phyloP scores from a whole-genome alignment of 805 yeast genomes.

The Torulaspora quercuum region DNA sequence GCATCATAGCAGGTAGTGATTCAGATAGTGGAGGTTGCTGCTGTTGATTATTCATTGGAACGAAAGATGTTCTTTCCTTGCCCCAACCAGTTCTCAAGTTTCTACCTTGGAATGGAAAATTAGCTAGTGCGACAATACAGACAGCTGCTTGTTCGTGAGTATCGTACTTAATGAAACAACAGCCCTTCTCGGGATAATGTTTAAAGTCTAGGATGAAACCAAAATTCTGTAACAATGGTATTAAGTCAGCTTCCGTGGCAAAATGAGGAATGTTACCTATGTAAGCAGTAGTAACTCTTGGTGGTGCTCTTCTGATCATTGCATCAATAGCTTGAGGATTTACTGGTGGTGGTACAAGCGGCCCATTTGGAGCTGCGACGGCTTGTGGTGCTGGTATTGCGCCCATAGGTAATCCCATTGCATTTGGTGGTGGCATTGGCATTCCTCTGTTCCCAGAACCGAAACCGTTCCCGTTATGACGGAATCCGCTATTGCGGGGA shows the following conservation, averaged over 20 bases:
- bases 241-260: slow-evolving; percentile 67
- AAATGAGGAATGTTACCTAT: slow-evolving; percentile 80
- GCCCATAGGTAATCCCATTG: slow-evolving; percentile 27
- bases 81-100: slow-evolving; percentile 88
- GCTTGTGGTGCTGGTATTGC: slow-evolving; percentile 25
- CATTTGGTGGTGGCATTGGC: slow-evolving; percentile 24
- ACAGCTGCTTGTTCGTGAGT: slow-evolving; percentile 85
- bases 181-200: slow-evolving; percentile 74
- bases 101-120: slow-evolving; percentile 66
- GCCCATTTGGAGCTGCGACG: slow-evolving; percentile 20
- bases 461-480: slow-evolving; percentile 25
- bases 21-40: slow-evolving; percentile 18
- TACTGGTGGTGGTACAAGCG: slow-evolving; percentile 35
- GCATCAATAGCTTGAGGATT: slow-evolving; percentile 62
- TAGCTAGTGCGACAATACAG: slow-evolving; percentile 78
- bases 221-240: slow-evolving; percentile 70
- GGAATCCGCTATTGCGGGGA: slow-evolving; percentile 23
- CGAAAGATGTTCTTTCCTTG: slow-evolving; percentile 46
- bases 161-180: slow-evolving; percentile 85
- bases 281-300: slow-evolving; percentile 67
- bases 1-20: slow-evolving; percentile 4
- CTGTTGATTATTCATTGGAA: slow-evolving; percentile 27
- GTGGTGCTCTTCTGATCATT: slow-evolving; percentile 73
- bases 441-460: slow-evolving; percentile 19
- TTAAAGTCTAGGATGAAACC: slow-evolving; percentile 81